Evolutionary conservation across 1,284 basidiomycete genomes (phyloP), one percentile per base, ranked within the genome.

Genomic region (Anthracocystis setariae): DNA sequence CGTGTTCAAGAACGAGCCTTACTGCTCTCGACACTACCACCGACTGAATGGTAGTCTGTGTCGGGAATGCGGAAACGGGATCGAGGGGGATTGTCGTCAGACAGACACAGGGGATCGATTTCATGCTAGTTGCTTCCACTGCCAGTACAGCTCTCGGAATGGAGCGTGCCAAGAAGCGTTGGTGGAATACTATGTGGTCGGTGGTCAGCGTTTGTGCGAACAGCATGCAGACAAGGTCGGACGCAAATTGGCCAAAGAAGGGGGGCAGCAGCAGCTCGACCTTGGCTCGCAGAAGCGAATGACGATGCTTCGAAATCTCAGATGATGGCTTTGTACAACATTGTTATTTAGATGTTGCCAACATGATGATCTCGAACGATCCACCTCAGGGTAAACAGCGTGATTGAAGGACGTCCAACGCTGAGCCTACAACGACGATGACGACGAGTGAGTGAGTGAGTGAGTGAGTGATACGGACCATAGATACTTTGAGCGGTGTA

Each of bases 41-140:
- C 39, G 48, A 10, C 46, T 67, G 33, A 74, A 74, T 32, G 75
- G 75, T n/a, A 76, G 75, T 23, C 38, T 72, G n/a, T 78, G 76
- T 49, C 58, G 61, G 38, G 59, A 55, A 33, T 78, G 76, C 65
- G 56, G 59, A 35, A 33, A 39, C 17, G 76, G 76, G 27, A 77
- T 78, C 68, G 74, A 75, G 44, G 76, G 76, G 37, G 57, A 73
- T 38, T 78, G 76, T 43, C 69, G 76, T 20, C 76, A 78, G 46
- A 73, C 75, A 13, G 76, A 76, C 20, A 47, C 72, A 3, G 76
- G 74, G 44, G 74, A 76, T 37, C 64, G 73, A 15, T 78, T 60
- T 51, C 76, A 78, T 45, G 69, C 72, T 24, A 46, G 46, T 15
- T 78, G 76, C 64, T 67, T 78, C 57, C 51, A 57, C 37, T 78